Base-by-base conservation (phyloP, 495 filamentous ascomycete species). In the Neurospora sublineolata region DNA sequence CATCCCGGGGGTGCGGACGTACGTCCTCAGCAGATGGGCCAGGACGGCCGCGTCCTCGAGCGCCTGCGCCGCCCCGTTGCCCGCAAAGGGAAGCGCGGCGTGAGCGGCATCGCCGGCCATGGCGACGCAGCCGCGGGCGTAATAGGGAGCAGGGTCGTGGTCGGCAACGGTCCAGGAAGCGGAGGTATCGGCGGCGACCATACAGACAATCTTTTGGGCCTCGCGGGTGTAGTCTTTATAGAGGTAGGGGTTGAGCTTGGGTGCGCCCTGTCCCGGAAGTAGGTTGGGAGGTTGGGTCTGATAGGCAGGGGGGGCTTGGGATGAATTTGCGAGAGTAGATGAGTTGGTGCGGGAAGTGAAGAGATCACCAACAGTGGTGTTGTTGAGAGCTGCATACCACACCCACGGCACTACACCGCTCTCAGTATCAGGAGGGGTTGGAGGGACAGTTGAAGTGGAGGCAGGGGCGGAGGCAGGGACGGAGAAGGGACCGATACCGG, bases 71-170 rank as follows among this genome's bases (percentile, higher is more conserved):
- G 86, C 88, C 0, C 88, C 89, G 73, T 88, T 85, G 0, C 83
- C 85, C 6, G 83, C 84, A 36, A 87, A 88, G 0, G 87, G 87
- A 7, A 89, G 78, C 44, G 87, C 82, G 3, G 87, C 83, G 77
- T 91, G 89, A 37, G 88, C 88, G 3, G 86, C 83, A 71, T 90
- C 89, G 20, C 88, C 88, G 68, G 89, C 70, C 68, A 88, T 80
- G 11, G 82, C 83, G 10, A 89, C 83, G 9, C 82, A 80, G 16
- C 82, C 80, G 1, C 80, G 80, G 27, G 80, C 76, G 58, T 84
- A 87, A 23, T 81, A 83, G 70, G 87, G 87, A 8, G 80, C 82
- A 23, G 85, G 83, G 40, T 87, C 82, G 30, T 87, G 86, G 75
- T 89, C 86, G 18, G 73, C 77, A 2, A 77, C 76, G 23, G 71